Evolutionary conservation across 1,284 basidiomycete species (phyloP).

Genomic region (Coniferiporia weirii): DNA sequence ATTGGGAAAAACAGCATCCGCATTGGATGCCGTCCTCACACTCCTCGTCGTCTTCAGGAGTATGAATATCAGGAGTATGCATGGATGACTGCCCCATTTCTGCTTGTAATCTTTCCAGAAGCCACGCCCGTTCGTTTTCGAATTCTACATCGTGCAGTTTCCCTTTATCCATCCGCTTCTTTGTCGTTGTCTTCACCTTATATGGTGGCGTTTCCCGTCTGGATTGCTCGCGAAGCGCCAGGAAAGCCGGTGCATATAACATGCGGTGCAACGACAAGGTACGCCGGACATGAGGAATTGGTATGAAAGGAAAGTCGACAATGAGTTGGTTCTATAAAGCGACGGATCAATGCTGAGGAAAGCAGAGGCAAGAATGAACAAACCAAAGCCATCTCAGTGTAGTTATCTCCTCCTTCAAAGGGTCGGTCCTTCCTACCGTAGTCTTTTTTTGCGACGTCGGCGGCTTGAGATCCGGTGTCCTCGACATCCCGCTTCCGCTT

Average conservation of each 20-base stretch:
- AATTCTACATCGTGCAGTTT: conserved; percentile 35
- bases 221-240: conserved; percentile 38
- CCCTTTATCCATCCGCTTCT: conserved; percentile 34
- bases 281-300: conserved; percentile 44
- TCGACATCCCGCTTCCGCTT: conserved; percentile 43
- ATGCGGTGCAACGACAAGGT: conserved; percentile 33
- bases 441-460: conserved; percentile 37
- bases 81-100: conserved; percentile 26
- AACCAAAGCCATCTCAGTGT: conserved; percentile 48
- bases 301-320: conserved; percentile 52
- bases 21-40: conserved; percentile 65
- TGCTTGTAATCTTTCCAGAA: conserved; percentile 31
- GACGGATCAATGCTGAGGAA: not conserved
- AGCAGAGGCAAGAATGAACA: conserved; percentile 21
- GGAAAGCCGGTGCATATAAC: conserved; percentile 57
- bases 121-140: conserved; percentile 40
- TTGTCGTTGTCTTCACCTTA: conserved; percentile 34
- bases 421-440: conserved; percentile 43
- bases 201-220: conserved; percentile 33
- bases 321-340: conserved; percentile 44
- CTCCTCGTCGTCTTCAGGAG: conserved; percentile 31
- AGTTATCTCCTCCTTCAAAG: conserved; percentile 36
- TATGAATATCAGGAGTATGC: conserved; percentile 27
- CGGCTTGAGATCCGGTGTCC: conserved; percentile 23
- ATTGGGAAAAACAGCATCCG: conserved; percentile 74